Evolutionary conservation across 108 stramenopile genomes (phyloP).

Genomic region (Mayamaea pseudoterrestris): DNA sequence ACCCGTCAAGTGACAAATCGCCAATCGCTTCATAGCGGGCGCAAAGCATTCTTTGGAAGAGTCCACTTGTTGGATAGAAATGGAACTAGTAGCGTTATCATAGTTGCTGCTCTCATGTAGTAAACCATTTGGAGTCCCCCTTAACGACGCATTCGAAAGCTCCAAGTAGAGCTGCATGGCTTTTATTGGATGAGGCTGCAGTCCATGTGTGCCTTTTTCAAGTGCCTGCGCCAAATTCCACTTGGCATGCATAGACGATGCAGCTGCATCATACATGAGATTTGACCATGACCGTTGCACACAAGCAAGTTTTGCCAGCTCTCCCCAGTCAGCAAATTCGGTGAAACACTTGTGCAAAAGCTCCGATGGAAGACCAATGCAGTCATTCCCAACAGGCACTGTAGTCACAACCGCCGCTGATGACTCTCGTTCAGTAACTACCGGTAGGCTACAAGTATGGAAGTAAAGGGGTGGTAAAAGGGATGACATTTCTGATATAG

Average conservation of each 20-base stretch:
- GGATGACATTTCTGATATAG: too few species aligned
- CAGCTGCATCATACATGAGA: constrained; percentile 53
- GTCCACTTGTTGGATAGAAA: too few species aligned
- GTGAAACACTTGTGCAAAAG: constrained; percentile 43
- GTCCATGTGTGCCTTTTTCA: constrained; percentile 34
- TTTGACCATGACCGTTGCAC: constrained; percentile 60
- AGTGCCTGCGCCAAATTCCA: constrained; percentile 59
- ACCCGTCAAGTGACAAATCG: constrained; percentile 48
- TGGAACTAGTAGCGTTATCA: constrained; percentile 4
- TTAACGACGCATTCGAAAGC: constrained; percentile 19
- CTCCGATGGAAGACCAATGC: constrained; percentile 43
- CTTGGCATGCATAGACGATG: constrained; percentile 29
- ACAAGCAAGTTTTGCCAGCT: constrained; percentile 57
- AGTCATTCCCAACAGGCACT: not conserved
- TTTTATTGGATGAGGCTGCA: constrained; percentile 36
- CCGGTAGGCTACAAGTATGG: too few species aligned
- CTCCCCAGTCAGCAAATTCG: constrained; percentile 67
- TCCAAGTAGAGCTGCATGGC: constrained; percentile 41
- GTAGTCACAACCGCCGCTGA: too few species aligned
- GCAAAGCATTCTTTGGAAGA: constrained; percentile 25
- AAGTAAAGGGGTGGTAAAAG: too few species aligned
- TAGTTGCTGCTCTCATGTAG: constrained; percentile 1
- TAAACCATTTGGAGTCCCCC: not conserved
- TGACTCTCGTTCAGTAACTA: too few species aligned
- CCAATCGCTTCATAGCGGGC: constrained; percentile 46